Evolutionary conservation across 345 rosid genomes (phyloP).

Genomic region (Passiflora organensis): DNA sequence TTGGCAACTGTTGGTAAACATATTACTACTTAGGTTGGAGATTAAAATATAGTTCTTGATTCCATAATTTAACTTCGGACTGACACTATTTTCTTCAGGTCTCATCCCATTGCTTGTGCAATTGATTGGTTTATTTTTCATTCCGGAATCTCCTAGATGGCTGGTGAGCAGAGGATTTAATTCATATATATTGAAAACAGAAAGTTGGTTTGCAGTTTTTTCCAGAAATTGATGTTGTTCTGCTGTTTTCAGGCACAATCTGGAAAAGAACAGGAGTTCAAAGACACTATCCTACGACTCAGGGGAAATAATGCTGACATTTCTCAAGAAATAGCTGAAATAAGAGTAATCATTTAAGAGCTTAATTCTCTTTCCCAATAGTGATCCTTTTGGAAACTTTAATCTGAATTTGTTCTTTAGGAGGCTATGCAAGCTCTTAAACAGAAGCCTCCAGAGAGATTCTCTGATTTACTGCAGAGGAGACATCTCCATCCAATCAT

Average conservation of each 20-base stretch:
- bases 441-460: conserved; percentile 19
- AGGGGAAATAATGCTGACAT: conserved; percentile 47
- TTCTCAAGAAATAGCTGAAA: conserved; percentile 49
- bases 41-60: neutral
- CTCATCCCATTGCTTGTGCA: conserved; percentile 18
- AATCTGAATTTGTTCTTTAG: conserved; percentile 12
- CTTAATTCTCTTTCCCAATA: too few relatives aligned
- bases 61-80: neutral
- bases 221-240: too few relatives aligned
- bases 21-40: neutral
- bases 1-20: conserved; percentile 22
- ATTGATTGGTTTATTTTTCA: conserved; percentile 22
- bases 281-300: conserved; percentile 39
- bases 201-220: too few relatives aligned
- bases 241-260: too few relatives aligned
- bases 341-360: conserved; percentile 28
- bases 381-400: neutral
- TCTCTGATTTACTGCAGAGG: conserved; percentile 26
- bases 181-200: too few relatives aligned
- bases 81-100: conserved; percentile 11
- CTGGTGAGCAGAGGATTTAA: conserved; percentile 19
- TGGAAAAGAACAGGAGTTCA: conserved; percentile 31
- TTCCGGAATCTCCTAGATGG: conserved; percentile 40
- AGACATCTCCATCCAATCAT: conserved; percentile 25
- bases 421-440: conserved; percentile 23